phyloP scores from a whole-genome alignment of 1,284 basidiomycete genomes.

The Ceratobasidium sp. region DNA sequence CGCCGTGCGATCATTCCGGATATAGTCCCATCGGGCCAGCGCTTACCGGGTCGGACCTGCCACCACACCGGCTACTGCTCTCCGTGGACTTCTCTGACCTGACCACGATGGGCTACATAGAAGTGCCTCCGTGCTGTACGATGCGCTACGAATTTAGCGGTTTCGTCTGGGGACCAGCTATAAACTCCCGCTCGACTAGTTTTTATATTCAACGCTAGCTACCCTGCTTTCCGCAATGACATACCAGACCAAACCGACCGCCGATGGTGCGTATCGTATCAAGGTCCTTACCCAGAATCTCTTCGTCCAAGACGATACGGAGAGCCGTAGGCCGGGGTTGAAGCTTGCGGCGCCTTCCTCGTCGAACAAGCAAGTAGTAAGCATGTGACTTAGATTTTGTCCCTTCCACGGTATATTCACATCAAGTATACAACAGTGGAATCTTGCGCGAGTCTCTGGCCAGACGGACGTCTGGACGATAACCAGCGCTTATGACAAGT shows the following conservation, averaged over 20 bases:
- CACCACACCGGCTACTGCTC: background rate
- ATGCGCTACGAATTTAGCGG: no score
- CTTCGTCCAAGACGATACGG: background rate
- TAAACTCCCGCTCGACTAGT: no score
- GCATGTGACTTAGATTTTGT: background rate
- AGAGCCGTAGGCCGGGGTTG: background rate
- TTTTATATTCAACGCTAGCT: no score
- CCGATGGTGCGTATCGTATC: conserved; percentile 3
- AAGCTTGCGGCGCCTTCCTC: background rate
- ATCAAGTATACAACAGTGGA: background rate
- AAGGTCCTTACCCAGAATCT: conserved; percentile 1
- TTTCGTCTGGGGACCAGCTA: no score
- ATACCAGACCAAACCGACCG: background rate
- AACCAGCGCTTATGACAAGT: background rate
- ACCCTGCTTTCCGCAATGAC: background rate
- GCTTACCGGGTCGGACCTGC: background rate
- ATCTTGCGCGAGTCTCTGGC: background rate
- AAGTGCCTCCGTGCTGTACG: background rate
- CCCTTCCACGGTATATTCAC: background rate
- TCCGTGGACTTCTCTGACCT: background rate
- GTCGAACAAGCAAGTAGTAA: background rate
- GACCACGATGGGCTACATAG: background rate
- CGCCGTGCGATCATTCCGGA: background rate
- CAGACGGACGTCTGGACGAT: background rate
- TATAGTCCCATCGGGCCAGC: background rate